These are phyloP conservation scores for Fusarium citri DNA, from an alignment of 2,329 filamentous ascomycete genomes.

Conservation along the genomic window DNA sequence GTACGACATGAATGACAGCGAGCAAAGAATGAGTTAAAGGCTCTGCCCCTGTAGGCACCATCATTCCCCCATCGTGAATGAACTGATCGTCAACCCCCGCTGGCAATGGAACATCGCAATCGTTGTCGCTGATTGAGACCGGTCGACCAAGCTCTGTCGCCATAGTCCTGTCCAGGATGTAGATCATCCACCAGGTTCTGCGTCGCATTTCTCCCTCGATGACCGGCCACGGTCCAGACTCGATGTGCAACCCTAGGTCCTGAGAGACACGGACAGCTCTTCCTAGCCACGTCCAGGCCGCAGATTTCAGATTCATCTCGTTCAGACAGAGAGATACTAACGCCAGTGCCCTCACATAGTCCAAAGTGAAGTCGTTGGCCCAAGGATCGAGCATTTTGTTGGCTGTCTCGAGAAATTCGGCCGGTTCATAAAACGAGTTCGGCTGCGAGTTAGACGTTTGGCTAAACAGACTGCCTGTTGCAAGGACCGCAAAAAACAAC, in stretches of 20 bases:
- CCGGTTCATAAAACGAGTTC: slow-evolving; percentile 64
- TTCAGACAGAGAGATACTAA: slow-evolving; percentile 83
- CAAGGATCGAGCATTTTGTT: slow-evolving; percentile 81
- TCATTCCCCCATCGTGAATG: slow-evolving; percentile 69
- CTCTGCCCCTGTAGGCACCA: slow-evolving; percentile 62
- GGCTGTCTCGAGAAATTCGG: slow-evolving; percentile 77
- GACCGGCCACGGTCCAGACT: slow-evolving; percentile 77
- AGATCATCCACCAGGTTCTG: slow-evolving; percentile 93
- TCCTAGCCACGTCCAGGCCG: slow-evolving; percentile 88
- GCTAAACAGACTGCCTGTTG: slow-evolving; percentile 82
- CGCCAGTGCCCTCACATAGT: slow-evolving; percentile 78
- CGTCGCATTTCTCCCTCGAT: slow-evolving; percentile 88
- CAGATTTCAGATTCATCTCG: slow-evolving; percentile 87
- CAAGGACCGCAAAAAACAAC: slow-evolving; percentile 84
- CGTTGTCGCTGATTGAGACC: slow-evolving; percentile 84
- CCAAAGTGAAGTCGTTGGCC: slow-evolving; percentile 80
- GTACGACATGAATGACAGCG: slow-evolving; percentile 83
- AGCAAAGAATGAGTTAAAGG: slow-evolving; percentile 78
- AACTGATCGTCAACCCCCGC: slow-evolving; percentile 84
- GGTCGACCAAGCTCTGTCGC: slow-evolving; percentile 85
- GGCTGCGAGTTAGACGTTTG: slow-evolving; percentile 65
- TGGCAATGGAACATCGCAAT: slow-evolving; percentile 87
- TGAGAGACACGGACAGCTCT: slow-evolving; percentile 83
- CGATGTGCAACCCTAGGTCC: slow-evolving; percentile 82
- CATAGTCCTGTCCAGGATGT: slow-evolving; percentile 85